Conservation (phyloP, 1,284 basidiomycete species). For the Coniferiporia weirii region DNA sequence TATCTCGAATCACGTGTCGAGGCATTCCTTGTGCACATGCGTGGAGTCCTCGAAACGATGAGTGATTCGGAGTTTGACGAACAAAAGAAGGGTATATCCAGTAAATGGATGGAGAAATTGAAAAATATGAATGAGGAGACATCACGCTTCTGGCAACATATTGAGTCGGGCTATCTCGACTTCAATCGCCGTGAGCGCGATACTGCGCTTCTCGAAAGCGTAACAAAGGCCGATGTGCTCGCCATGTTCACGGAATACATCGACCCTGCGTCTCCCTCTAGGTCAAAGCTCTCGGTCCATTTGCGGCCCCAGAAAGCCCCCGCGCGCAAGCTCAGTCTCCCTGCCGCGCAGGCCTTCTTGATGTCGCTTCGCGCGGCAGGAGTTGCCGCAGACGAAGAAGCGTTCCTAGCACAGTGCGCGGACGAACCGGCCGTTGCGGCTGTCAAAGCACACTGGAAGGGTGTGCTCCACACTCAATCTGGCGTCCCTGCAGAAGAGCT, state of each 20-base stretch:
- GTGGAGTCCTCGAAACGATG: conserved; percentile 54
- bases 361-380: conserved; percentile 46
- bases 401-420: conserved; percentile 40
- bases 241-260: conserved; percentile 67
- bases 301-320: conserved; percentile 64
- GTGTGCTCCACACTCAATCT: conserved; percentile 37
- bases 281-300: conserved; percentile 82
- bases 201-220: conserved; percentile 52
- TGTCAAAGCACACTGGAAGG: conserved; percentile 53
- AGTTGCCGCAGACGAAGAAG: conserved; percentile 48
- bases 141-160: conserved; percentile 62
- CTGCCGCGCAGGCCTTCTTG: conserved; percentile 64
- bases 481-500: conserved; percentile 42
- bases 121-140: conserved; percentile 70
- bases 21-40: conserved; percentile 76
- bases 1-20: conserved; percentile 90
- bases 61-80: conserved; percentile 54
- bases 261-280: conserved; percentile 62
- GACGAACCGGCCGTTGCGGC: conserved; percentile 43
- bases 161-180: conserved; percentile 74
- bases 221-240: conserved; percentile 79
- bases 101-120: conserved; percentile 66
- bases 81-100: conserved; percentile 50
- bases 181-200: conserved; percentile 71
- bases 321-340: conserved; percentile 56